phyloP scores from a whole-genome alignment of 1,284 basidiomycete genomes.

The Meripilus lineatus region DNA sequence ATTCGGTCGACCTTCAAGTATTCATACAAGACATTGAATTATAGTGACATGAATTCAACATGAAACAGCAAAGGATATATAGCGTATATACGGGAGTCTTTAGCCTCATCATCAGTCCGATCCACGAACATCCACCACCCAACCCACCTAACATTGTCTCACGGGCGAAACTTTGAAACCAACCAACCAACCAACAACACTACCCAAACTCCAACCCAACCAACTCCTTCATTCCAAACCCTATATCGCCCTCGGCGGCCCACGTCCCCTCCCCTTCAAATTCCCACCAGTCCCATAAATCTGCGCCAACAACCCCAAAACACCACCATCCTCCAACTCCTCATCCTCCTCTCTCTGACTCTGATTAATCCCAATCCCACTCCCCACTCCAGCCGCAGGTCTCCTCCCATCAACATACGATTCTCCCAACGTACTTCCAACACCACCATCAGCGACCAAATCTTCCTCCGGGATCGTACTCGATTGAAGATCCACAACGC shows the following conservation, averaged over 20 bases:
- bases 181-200: too few species aligned
- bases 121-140: too few species aligned
- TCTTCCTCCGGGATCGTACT: conserved; percentile 41
- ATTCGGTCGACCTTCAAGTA: too few species aligned
- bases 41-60: too few species aligned
- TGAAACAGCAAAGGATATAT: too few species aligned
- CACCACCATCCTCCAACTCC: conserved; percentile 58
- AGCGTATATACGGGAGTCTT: too few species aligned
- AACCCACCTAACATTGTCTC: too few species aligned
- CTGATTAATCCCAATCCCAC: conserved; percentile 46
- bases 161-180: too few species aligned
- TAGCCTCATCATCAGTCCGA: too few species aligned
- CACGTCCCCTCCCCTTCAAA: conserved; percentile 28
- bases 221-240: too few species aligned
- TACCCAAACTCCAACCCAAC: too few species aligned
- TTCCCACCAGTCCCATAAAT: conserved; percentile 65
- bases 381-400: conserved; percentile 32
- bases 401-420: conserved; percentile 57
- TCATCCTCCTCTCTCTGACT: conserved; percentile 53
- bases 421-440: conserved; percentile 57
- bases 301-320: conserved; percentile 71
- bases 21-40: too few species aligned
- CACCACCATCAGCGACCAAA: conserved; percentile 45
- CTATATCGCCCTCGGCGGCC: conserved; percentile 43
- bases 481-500: conserved; percentile 14